A percentile compares a stretch with the other conserved stretches of the same genome.
Conservation (phyloP, 2,329 filamentous ascomycete species). For the Monosporascus sp. region DNA sequence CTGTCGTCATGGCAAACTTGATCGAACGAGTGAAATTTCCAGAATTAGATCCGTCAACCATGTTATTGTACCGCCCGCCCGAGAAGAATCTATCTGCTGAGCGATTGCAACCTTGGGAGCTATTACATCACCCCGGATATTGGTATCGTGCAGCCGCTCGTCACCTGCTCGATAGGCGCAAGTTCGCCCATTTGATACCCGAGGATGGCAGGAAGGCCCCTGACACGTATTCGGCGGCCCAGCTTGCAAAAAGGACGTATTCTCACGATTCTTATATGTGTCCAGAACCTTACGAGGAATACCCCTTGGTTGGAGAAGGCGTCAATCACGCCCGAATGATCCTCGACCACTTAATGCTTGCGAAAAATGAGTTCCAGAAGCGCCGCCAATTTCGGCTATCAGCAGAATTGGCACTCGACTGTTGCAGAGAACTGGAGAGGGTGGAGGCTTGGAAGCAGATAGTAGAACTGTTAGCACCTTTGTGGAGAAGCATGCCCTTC, state of each 20-base stretch:
- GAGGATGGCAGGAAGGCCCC: conserved; percentile 53
- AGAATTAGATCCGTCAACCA: conserved; percentile 40
- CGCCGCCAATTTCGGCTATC: conserved; percentile 48
- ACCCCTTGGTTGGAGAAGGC: conserved; percentile 44
- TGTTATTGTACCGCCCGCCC: conserved; percentile 45
- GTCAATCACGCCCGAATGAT: conserved; percentile 53
- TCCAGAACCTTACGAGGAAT: conserved; percentile 56
- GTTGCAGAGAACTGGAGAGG: conserved; percentile 49
- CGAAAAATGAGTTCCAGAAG: conserved; percentile 48
- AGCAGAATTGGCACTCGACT: conserved; percentile 53
- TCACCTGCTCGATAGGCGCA: conserved; percentile 49
- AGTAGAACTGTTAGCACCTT: conserved; percentile 46
- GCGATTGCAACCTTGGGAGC: conserved; percentile 56
- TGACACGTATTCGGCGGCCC: conserved; percentile 40
- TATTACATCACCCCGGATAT: conserved; percentile 61
- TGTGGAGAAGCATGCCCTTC: conserved; percentile 55
- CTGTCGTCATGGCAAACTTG: conserved; percentile 56
- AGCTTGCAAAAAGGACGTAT: conserved; percentile 45
- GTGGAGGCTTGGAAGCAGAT: conserved; percentile 48
- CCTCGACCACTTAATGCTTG: conserved; percentile 45
- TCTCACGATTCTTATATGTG: conserved; percentile 64
- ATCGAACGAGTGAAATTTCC: conserved; percentile 50
- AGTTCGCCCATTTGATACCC: conserved; percentile 50
- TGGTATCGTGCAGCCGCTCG: conserved; percentile 59
- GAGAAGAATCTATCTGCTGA: conserved; percentile 56